phyloP scores from a whole-genome alignment of 257 asterid genomes.

The Cordia subcordata region DNA sequence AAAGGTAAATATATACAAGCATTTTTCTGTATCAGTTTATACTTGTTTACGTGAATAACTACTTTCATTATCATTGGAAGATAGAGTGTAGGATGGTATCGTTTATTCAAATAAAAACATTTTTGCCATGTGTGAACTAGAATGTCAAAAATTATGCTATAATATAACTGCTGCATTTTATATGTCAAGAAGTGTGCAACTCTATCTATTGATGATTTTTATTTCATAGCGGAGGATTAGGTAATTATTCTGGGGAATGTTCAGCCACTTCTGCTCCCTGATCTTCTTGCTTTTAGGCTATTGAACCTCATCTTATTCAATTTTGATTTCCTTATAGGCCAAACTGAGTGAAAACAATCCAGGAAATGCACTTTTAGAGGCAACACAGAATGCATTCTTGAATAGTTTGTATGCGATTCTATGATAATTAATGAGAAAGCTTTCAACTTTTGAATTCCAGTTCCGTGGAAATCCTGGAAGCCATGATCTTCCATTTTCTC shows the following conservation, averaged over 20 bases:
- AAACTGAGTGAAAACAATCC: conserved; percentile 77
- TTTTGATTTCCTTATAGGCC: conserved; percentile 40
- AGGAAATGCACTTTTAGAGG: conserved; percentile 88
- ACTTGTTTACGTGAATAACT: too few relatives aligned
- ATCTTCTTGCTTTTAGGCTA: conserved; percentile 3
- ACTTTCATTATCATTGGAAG: conserved; percentile 92
- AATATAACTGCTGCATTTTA: conserved; percentile 11
- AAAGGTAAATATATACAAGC: conserved; percentile 43
- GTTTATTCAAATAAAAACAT: conserved; percentile 17
- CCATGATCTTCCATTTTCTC: conserved; percentile 85
- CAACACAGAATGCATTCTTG: conserved; percentile 15
- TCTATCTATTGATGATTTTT: conserved; percentile 91
- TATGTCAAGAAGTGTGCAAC: conserved; percentile 83
- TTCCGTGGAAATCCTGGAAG: conserved; percentile 99
- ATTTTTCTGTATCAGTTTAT: too few relatives aligned
- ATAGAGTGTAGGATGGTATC: conserved; percentile 56
- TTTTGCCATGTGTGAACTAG: conserved; percentile 2
- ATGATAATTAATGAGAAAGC: too few relatives aligned
- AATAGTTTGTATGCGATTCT: too few relatives aligned
- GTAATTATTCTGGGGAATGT: conserved; percentile 25
- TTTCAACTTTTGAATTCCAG: conserved; percentile 29
- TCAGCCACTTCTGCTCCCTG: background rate
- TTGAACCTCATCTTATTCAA: conserved; percentile 10
- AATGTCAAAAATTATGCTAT: conserved; percentile 24
- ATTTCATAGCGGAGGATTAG: conserved; percentile 89